These are phyloP conservation scores for Centrapalus pauciflorus DNA, from an alignment of 129 eudicot species.

Conservation along the genomic window DNA sequence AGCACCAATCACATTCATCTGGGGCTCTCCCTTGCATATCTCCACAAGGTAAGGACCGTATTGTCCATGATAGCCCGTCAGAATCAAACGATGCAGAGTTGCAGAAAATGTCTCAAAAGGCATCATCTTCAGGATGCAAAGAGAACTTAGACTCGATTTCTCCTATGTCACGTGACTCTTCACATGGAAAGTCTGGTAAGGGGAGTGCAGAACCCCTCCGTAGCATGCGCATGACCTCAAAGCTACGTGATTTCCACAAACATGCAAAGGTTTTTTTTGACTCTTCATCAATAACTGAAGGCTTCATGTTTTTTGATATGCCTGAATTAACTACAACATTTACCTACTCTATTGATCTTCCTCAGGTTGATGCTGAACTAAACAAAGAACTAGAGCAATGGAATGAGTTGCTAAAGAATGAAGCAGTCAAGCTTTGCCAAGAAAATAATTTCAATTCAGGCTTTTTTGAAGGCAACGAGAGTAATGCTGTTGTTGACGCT, in stretches of 20 bases:
- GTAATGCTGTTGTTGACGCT: conserved; percentile 81
- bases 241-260: conserved; percentile 89
- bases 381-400: conserved; percentile 93
- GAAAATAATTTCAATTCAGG: conserved; percentile 89
- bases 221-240: conserved; percentile 69
- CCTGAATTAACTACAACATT: not conserved
- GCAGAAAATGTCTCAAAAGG: conserved; percentile 39
- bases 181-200: conserved; percentile 64
- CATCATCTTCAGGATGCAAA: conserved; percentile 44
- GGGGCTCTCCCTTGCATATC: conserved; percentile 41
- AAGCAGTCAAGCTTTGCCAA: conserved; percentile 82
- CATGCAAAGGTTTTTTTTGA: conserved; percentile 76
- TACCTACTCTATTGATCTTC: conserved; percentile 17
- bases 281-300: not conserved
- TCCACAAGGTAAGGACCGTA: conserved; percentile 47
- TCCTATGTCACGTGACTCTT: conserved; percentile 66
- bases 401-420: conserved; percentile 78
- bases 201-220: conserved; percentile 67
- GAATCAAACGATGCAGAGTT: conserved; percentile 51
- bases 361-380: conserved; percentile 80
- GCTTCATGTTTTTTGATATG: not conserved
- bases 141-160: conserved; percentile 59
- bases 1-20: conserved; percentile 44
- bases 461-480: conserved; percentile 87
- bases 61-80: conserved; percentile 25